A percentile compares a stretch with the other conserved stretches of the same genome.
These are phyloP conservation scores for Candida krabiensis DNA, from an alignment of 805 yeast genomes.

Conservation along the genomic window DNA sequence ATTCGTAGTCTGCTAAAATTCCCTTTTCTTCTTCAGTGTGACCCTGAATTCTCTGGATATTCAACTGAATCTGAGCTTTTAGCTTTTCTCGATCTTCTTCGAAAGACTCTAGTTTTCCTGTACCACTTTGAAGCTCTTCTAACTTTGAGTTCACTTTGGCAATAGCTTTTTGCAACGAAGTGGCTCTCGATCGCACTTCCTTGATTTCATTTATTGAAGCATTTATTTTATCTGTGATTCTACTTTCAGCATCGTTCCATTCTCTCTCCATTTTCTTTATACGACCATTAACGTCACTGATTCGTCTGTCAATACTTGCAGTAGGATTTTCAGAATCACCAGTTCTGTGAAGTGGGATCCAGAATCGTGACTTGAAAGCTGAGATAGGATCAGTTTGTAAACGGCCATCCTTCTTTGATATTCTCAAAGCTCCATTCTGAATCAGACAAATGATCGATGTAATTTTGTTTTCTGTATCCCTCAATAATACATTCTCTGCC, in stretches of 20 bases:
- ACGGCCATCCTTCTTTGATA: constrained; percentile 26
- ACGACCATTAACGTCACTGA: constrained; percentile 9
- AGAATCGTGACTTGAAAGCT: constrained; percentile 16
- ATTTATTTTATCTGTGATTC: constrained; percentile 5
- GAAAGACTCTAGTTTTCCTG: constrained; percentile 36
- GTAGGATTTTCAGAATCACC: constrained; percentile 26
- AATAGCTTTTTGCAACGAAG: constrained; percentile 25
- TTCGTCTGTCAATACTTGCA: constrained; percentile 17
- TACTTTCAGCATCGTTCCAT: constrained; percentile 8
- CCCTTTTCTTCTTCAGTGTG: constrained; percentile 19
- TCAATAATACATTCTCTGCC: constrained; percentile 47
- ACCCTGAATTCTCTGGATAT: constrained; percentile 21
- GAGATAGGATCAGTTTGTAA: constrained; percentile 33
- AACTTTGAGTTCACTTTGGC: constrained; percentile 39
- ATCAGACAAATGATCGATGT: constrained; percentile 28
- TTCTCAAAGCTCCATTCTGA: constrained; percentile 23
- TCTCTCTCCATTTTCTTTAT: constrained; percentile 10
- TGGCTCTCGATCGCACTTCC: constrained; percentile 14
- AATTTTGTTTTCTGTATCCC: constrained; percentile 28
- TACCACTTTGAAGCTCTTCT: constrained; percentile 44
- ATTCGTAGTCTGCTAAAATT: constrained; percentile 8
- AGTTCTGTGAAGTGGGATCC: constrained; percentile 18
- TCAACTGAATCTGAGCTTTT: constrained; percentile 29
- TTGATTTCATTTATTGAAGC: constrained; percentile 11
- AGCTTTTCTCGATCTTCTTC: constrained; percentile 34